Base-by-base conservation (phyloP, 306 rosid genomes). In the Glycine soja region DNA sequence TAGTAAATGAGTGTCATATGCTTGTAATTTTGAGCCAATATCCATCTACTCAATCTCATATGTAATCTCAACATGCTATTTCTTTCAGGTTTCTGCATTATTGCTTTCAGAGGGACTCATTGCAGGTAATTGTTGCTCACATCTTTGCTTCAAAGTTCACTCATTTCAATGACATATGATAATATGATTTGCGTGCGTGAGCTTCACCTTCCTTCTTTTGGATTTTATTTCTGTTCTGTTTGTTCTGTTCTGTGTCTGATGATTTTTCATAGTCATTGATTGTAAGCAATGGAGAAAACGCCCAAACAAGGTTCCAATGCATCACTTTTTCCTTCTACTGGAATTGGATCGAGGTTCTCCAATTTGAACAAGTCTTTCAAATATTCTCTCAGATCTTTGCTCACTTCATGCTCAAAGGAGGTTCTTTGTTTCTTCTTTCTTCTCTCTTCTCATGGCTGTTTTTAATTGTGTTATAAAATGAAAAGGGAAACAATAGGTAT, bases 321-420 rank as follows among this genome's bases (percentile, higher is more conserved):
- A 1, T 81, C 84, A 6, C 8, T n/a, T 15, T 69, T 66, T 11
- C 30, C 67, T 51, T 15, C 74, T 74, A 11, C 82, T 19, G 85
- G 88, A 53, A 82, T 85, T 8, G 94, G 94, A 15, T 81, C 79
- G 42, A 88, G 82, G 84, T 83, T 81, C 67, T 77, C 85, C 19
- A 90, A 86, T 83, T 76, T 92, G 88, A 88, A 84, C 62, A 88
- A 89, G 63, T 89, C 97, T 10, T 90, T 92, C 86, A 85, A 86
- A 72, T 50, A 89, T 48, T 87, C 89, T 77, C 32, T 86, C 7
- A 89, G 87, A 57, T 78, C 91, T 66, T 79, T 92, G 74, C 95
- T 89, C 85, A 82, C 87, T 36, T 77, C 95, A 50, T 89, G 87
- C 83, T 83, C 93, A 38, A 85, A 88, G 78, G 87, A 89, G 90